Conservation (phyloP, 371 early-diverging fungal genomes). For the Mortierella sp. region DNA sequence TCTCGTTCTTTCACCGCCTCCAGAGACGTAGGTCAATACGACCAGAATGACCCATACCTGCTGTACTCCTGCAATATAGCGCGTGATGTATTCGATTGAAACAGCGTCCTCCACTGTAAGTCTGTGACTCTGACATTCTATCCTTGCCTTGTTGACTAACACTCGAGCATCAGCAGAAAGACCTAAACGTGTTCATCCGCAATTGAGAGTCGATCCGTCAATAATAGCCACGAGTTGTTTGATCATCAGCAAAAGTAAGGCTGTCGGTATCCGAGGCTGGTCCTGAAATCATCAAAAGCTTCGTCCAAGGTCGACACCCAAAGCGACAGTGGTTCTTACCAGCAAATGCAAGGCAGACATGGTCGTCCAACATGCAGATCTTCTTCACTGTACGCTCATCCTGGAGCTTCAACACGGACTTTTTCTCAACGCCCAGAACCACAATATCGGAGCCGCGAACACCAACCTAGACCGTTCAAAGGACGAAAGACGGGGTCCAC, state of each 20-base stretch:
- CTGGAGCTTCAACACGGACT: conserved; percentile 95
- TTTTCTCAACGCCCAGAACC: conserved; percentile 98
- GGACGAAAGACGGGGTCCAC: not conserved
- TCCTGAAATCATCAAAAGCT: not conserved
- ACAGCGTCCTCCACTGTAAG: conserved; percentile 98
- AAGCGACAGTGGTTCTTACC: conserved; percentile 62
- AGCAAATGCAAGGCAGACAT: conserved; percentile 96
- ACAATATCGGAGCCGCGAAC: conserved; percentile 93
- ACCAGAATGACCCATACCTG: conserved; percentile 69
- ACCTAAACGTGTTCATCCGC: conserved; percentile 60
- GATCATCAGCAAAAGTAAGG: not conserved
- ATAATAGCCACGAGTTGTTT: not conserved
- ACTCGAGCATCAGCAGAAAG: conserved; percentile 97
- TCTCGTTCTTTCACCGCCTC: not conserved
- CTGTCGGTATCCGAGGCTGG: conserved; percentile 1
- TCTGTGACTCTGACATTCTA: conserved; percentile 97
- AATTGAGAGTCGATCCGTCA: not conserved
- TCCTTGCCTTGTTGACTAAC: conserved; percentile 95
- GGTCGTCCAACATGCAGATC: conserved; percentile 96
- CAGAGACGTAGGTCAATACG: not conserved
- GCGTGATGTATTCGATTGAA: conserved; percentile 97
- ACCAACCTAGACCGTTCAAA: conserved; percentile 80
- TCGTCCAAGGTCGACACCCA: not conserved
- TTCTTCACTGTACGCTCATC: conserved; percentile 97
- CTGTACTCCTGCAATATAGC: conserved; percentile 96